phyloP scores from a whole-genome alignment of 176 grass and related monocot species.

The Coix lacrymajobi region DNA sequence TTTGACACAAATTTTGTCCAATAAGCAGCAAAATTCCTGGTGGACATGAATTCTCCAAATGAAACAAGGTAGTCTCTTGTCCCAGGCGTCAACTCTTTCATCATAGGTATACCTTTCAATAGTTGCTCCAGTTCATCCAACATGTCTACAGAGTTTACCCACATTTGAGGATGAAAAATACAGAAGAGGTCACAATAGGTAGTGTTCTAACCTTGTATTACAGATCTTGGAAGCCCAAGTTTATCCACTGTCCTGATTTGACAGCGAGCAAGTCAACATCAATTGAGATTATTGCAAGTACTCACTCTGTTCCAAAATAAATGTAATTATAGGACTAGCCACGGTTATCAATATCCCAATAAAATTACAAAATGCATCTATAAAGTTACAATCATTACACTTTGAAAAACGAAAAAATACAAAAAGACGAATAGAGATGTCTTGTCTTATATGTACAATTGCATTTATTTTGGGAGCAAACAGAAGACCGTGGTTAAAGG shows the following conservation, averaged over 20 bases:
- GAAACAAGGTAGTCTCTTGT: constrained; percentile 87
- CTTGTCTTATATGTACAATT: too few relatives aligned
- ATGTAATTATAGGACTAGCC: too few relatives aligned
- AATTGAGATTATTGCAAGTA: too few relatives aligned
- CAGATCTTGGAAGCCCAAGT: constrained; percentile 58
- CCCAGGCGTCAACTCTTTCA: constrained; percentile 89
- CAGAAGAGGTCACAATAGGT: not conserved
- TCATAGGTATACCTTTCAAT: constrained; percentile 83
- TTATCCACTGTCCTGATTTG: constrained; percentile 61
- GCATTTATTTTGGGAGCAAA: too few relatives aligned
- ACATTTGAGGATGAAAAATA: not conserved
- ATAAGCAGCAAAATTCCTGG: constrained; percentile 88
- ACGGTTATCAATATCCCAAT: too few relatives aligned
- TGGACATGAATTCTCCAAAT: constrained; percentile 93
- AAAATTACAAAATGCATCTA: too few relatives aligned
- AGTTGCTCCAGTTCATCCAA: constrained; percentile 84
- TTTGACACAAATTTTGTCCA: constrained; percentile 75
- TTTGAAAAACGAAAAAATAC: too few relatives aligned
- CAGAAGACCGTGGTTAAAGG: too few relatives aligned
- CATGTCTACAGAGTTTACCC: constrained; percentile 35
- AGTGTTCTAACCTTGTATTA: constrained; percentile 45
- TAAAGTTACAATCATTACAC: too few relatives aligned
- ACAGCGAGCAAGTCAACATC: constrained; percentile 15
- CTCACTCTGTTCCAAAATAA: too few relatives aligned
- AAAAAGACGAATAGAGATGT: too few relatives aligned